Base-by-base conservation (phyloP, 805 yeast genomes). In the Wickerhamiella sergipiensis region DNA sequence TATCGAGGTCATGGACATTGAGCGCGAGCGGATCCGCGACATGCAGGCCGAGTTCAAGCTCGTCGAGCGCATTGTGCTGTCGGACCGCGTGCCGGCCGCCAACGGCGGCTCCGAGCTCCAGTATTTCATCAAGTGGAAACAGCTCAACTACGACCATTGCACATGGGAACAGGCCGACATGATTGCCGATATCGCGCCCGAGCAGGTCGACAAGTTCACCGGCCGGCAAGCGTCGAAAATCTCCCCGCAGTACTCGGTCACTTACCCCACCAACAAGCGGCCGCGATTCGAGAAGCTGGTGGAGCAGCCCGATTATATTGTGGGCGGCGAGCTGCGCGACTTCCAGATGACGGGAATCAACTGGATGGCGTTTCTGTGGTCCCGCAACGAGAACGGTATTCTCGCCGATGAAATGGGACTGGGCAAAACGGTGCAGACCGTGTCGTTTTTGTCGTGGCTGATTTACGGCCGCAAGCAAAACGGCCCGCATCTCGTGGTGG, bases 341-440 rank as follows among this genome's bases (percentile, higher is more conserved):
- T 92, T 92, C 77, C 99, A 92, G 71, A 75, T 92, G 65, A 92
- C 98, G 0, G 99, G 99, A 51, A 76, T 92, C 55, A 92, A 92
- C 67, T 92, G 99, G 99, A 92, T 92, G 98, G 98, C 98, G 0
- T 92, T 90, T 65, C 71, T 92, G 54, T 92, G 98, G 98, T 86
- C 95, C 3, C 78, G 97, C 61, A 86, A 90, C 67, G 97, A 92
- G 69, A 92, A 92, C 66, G 97, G 98, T 51, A 92, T 92, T 48
- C 71, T 92, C 43, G 98, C 98, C 4, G 98, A 92, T 71, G 98
- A 92, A 67, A 92, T 92, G 98, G 98, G 98, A 50, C 75, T 92
- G 50, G 98, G 98, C 56, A 92, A 92, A 64, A 92, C 98, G 9
- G 96, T 92, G 15, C 98, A 92, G 68, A 92, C 97, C 0, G 95